Conservation (phyloP, 202 grass and related monocot species). For the Setaria viridis region DNA sequence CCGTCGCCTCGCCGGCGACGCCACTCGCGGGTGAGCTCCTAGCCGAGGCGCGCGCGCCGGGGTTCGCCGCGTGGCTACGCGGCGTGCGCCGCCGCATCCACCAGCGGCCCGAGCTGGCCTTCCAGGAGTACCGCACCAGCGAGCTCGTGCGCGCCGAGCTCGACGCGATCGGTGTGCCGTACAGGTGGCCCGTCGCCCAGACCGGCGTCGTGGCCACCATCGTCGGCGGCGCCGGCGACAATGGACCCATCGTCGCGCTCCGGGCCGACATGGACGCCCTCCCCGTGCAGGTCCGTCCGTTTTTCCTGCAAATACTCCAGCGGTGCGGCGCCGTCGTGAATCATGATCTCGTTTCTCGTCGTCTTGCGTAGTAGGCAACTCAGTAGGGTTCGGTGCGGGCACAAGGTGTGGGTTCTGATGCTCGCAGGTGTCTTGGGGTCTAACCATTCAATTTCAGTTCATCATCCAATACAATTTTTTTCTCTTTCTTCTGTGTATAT, state of each 20-base stretch:
- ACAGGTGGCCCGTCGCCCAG: conserved; percentile 31
- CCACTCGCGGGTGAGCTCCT: conserved; percentile 1
- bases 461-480: background rate
- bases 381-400: background rate
- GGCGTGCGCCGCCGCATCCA: conserved; percentile 53
- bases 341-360: background rate
- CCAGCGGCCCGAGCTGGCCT: conserved; percentile 54
- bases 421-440: background rate
- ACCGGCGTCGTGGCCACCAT: conserved; percentile 55
- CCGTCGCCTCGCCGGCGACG: background rate
- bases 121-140: conserved; percentile 55
- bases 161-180: conserved; percentile 25
- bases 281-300: conserved; percentile 57
- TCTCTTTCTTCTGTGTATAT: background rate
- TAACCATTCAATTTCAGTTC: background rate
- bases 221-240: background rate
- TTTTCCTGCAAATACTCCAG: background rate
- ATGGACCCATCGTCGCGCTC: conserved; percentile 50
- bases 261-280: conserved; percentile 80
- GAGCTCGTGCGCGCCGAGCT: conserved; percentile 37
- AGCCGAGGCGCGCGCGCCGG: background rate
- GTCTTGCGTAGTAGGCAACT: background rate
- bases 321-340: background rate
- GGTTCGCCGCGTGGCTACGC: conserved; percentile 43
- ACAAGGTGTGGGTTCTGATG: background rate